Percentiles rank a stretch among this genome's conserved stretches.
Evolutionary conservation across 176 grass and related monocot genomes (phyloP).

Genomic region (Aegilops bicornis): DNA sequence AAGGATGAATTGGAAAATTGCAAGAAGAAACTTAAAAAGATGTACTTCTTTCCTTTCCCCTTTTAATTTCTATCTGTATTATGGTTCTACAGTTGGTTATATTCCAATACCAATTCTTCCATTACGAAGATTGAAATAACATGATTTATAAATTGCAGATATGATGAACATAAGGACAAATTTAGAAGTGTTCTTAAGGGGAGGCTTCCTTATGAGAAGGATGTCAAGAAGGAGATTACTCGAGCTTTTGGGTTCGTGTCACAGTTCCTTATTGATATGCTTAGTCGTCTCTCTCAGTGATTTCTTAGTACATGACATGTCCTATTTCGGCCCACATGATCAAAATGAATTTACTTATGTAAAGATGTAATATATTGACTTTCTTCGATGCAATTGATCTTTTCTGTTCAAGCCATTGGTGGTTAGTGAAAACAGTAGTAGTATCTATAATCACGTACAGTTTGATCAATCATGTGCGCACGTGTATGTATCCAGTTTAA

Average conservation of each 20-base stretch:
- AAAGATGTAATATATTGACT: neutral
- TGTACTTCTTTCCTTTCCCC: conserved; percentile 45
- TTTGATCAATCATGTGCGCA: neutral
- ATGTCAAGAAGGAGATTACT: conserved; percentile 67
- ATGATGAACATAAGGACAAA: conserved; percentile 61
- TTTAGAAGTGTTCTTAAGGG: conserved; percentile 63
- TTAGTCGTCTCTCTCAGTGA: neutral
- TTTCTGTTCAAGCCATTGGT: neutral
- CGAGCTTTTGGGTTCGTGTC: conserved; percentile 61
- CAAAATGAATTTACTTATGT: conserved; percentile 22
- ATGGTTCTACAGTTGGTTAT: conserved; percentile 11
- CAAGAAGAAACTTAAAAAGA: conserved; percentile 62
- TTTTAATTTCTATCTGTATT: conserved; percentile 18
- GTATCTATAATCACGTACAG: neutral
- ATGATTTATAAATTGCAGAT: conserved; percentile 52
- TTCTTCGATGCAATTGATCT: neutral
- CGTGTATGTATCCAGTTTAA: neutral
- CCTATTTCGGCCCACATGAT: neutral
- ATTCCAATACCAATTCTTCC: conserved; percentile 1
- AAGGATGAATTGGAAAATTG: conserved; percentile 65
- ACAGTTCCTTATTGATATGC: conserved; percentile 20
- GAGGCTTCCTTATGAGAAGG: conserved; percentile 55
- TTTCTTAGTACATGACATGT: conserved; percentile 21
- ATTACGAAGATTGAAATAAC: conserved; percentile 4
- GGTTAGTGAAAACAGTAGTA: neutral